Evolutionary conservation across 257 asterid species (phyloP), one percentile per base, ranked within the genome.

Genomic region (Nicotiana sylvestris): DNA sequence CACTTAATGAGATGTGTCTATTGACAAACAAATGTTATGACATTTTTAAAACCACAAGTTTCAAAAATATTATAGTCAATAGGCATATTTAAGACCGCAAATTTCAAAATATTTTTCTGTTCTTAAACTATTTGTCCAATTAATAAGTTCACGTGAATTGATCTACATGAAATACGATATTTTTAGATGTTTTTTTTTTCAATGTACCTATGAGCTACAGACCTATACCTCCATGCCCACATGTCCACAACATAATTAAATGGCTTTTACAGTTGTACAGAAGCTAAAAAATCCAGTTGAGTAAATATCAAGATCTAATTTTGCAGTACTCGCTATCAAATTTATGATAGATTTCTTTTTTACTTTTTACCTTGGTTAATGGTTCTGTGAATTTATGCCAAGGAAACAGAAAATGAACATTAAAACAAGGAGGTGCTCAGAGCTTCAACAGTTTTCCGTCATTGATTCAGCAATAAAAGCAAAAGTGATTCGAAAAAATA

Each of bases 401-500:
- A 9, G 32, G 15, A 39, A 46, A 43, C 60, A 21, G 37, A 70
- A 43, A 39, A 43, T 4, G 21, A 70, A 46, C 37, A 72, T 53
- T 72, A 72, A 46, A 46, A 70, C 60, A 11, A 21, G 27, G 61
- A 72, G 60, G 27, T 25, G 64, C 53, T 49, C 64, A 51, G 80
- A 49, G 27, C 29, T 25, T 78, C 65, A 83, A 62, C 86, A 77
- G 62, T 64, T 30, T 21, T 77, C 51, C 27, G 39, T 8, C 66
- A 67, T 33, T 56, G 62, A 76, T 84, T 66, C 82, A 83, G 83
- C 37, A 65, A 25, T 43, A 79, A 65, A 79, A 84, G 66, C 78
- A 51, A 78, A 80, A 84, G 86, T 86, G 90, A 64, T 66, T 74
- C 66, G 72, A 79, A 66, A 39, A 87, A 79, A 84, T 83, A 79